Base-by-base conservation (phyloP, 2,329 filamentous ascomycete genomes). In the Aspergillus bombycis region DNA sequence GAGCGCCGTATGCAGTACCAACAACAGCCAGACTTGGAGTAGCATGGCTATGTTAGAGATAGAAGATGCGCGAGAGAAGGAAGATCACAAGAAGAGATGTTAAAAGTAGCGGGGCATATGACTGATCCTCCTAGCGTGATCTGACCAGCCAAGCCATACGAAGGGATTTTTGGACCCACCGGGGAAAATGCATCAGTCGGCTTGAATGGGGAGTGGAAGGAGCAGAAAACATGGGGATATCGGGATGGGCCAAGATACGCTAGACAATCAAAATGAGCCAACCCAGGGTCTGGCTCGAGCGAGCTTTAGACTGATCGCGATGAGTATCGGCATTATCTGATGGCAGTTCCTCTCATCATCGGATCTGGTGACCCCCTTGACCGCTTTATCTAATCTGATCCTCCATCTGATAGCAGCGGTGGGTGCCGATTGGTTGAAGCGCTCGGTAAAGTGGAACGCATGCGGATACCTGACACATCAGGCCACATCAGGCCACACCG, bases 11-110 rank as follows among this genome's bases (percentile, higher is more conserved):
- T 55, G 54, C 10, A 64, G 52, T 21, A 66, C 26, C 34, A 73
- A 32, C 30, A 63, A 34, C 58, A 75, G 58, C 64, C 65, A 69
- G 43, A 34, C n/a, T 45, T 57, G 50, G 28, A 62, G 32, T 55
- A 67, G 50, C 72, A 74, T 74, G 61, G 34, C 61, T 58, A 50
- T 26, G 11, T 23, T 23, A n/a, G 16, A 16, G 16, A 16, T 26
- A 21, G 23, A 14, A 28, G 21, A 48, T 4, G 7, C 14, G 23
- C 36, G 38, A 26, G 21, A n/a, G 28, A 28, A 23, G 11, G 38
- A 32, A 45, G 45, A 28, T 10, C 23, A 7, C 21, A 41, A 26
- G 16, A 32, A 26, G 34, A 52, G 48, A 57, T 8, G 52, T 23
- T 36, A 21, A 55, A 38, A 38, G 32, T 55, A 36, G 52, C 52